Evolutionary conservation across 1,139 yeast genomes (phyloP).

Genomic region (Hyphopichia khmerensis): DNA sequence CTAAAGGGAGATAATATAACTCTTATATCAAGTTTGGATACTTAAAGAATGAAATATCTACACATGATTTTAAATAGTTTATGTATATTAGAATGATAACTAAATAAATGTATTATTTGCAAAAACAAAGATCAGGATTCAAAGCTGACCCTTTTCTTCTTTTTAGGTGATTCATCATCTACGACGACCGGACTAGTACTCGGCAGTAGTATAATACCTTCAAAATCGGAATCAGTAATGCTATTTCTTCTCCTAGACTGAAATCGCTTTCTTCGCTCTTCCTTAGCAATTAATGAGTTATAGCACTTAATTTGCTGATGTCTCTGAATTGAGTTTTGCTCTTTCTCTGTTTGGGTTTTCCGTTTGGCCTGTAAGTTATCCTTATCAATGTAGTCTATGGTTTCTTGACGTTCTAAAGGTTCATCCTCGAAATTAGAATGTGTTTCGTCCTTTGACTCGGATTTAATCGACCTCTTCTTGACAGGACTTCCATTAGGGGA

Average conservation of each 20-base stretch:
- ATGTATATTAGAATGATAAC: not conserved
- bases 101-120: no score
- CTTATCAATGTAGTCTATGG: not conserved
- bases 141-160: slow-evolving; percentile 21
- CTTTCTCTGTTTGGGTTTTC: slow-evolving; percentile 16
- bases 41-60: slow-evolving; percentile 11
- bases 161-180: slow-evolving; percentile 15
- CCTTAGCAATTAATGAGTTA: slow-evolving; percentile 20
- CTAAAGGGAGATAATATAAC: slow-evolving; percentile 95
- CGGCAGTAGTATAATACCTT: not conserved
- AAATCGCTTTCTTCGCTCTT: slow-evolving; percentile 25
- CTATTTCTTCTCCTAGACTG: slow-evolving; percentile 10
- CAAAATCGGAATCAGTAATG: slow-evolving; percentile 13
- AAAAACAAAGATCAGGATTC: not conserved
- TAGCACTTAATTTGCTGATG: slow-evolving; percentile 27
- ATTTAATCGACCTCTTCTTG: not conserved
- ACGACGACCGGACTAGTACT: slow-evolving; percentile 16
- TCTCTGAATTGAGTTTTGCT: slow-evolving; percentile 21
- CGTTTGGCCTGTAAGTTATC: not conserved
- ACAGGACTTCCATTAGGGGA: not conserved
- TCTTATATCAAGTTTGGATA: slow-evolving; percentile 61
- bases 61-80: not conserved
- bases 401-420: not conserved
- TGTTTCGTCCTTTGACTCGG: not conserved
- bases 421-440: not conserved